Evolutionary conservation across 257 asterid species (phyloP).

Genomic region (Nicotiana noctiflora): DNA sequence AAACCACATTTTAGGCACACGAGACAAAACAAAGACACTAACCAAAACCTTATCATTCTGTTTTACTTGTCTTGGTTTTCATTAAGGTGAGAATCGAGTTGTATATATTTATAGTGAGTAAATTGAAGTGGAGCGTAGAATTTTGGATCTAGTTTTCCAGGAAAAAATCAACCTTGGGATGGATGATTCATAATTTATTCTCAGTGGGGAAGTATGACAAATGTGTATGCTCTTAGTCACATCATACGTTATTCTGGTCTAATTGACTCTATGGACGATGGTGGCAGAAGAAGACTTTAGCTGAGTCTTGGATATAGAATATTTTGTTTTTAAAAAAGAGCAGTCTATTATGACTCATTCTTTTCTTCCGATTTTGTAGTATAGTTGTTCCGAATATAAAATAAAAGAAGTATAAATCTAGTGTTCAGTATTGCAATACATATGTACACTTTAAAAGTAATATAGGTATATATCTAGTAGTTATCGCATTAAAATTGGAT

Average conservation of each 20-base stretch:
- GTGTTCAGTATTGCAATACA: too few species aligned
- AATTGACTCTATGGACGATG: not conserved
- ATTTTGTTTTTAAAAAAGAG: too few species aligned
- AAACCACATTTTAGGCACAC: slow-evolving; percentile 9
- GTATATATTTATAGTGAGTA: slow-evolving; percentile 1
- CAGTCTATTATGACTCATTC: too few species aligned
- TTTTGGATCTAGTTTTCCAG: not conserved
- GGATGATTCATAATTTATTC: not conserved
- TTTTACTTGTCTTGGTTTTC: not conserved
- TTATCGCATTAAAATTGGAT: too few species aligned
- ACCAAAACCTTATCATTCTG: slow-evolving; percentile 7
- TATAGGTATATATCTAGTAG: too few species aligned
- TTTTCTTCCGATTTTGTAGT: too few species aligned
- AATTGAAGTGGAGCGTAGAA: not conserved
- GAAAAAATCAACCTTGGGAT: not conserved
- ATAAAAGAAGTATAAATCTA: too few species aligned
- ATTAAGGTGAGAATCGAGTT: not conserved
- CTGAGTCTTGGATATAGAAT: not conserved
- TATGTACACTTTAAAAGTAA: too few species aligned
- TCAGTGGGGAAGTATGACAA: not conserved
- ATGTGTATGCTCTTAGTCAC: not conserved
- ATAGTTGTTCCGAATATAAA: too few species aligned
- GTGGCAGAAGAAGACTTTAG: not conserved
- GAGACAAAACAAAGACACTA: slow-evolving; percentile 3
- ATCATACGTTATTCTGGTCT: not conserved